phyloP scores from a whole-genome alignment of 768 basidiomycete species.

The Dendrothele bispora region DNA sequence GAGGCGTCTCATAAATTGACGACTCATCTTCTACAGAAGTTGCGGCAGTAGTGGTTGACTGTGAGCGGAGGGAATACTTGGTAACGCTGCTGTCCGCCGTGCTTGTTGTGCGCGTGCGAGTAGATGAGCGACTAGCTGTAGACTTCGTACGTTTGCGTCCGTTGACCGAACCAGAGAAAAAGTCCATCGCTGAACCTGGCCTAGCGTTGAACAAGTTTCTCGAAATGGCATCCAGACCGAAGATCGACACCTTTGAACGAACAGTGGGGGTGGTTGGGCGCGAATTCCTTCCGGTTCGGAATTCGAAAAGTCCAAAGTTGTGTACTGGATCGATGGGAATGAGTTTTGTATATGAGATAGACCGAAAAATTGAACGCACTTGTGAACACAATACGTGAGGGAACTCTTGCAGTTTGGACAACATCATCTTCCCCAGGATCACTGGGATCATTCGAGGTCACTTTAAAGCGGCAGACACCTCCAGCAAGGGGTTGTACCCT shows the following conservation, averaged over 20 bases:
- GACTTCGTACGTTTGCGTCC: constrained; percentile 71
- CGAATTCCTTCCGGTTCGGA: constrained; percentile 71
- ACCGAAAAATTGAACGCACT: constrained; percentile 48
- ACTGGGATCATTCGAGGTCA: constrained; percentile 69
- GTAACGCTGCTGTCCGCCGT: constrained; percentile 67
- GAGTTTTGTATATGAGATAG: neutral
- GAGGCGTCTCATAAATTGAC: constrained; percentile 39
- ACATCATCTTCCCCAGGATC: constrained; percentile 83
- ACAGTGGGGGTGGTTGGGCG: constrained; percentile 85
- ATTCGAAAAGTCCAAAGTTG: constrained; percentile 87
- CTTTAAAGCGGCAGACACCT: constrained; percentile 76
- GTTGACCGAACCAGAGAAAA: constrained; percentile 74
- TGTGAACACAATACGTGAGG: constrained; percentile 75
- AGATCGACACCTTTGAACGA: constrained; percentile 79
- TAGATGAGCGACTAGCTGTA: constrained; percentile 69
- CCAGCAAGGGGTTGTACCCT: constrained; percentile 83
- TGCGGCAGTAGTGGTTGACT: constrained; percentile 62
- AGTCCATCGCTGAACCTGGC: constrained; percentile 69
- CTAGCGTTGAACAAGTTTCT: constrained; percentile 81
- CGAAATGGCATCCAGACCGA: constrained; percentile 87
- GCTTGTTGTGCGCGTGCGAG: constrained; percentile 67
- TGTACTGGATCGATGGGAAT: constrained; percentile 54
- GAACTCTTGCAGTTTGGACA: constrained; percentile 73
- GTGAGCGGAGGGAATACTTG: constrained; percentile 72
- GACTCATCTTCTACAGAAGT: constrained; percentile 70